Base-by-base conservation (phyloP, 2,329 filamentous ascomycete species). In the Beauveria brongniartii region DNA sequence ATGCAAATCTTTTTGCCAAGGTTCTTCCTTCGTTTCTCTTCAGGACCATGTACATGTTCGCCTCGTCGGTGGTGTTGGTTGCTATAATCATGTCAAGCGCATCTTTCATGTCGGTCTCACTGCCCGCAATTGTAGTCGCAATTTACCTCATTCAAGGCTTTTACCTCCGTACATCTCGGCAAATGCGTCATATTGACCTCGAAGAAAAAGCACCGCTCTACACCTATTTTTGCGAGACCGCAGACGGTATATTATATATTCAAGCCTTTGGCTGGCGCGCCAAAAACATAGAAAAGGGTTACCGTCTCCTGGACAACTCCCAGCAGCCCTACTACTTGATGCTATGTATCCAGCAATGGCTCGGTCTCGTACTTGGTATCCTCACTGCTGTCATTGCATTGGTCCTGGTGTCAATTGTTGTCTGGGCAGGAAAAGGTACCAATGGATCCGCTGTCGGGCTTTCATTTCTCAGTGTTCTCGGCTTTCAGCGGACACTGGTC, bases 301-400 rank as follows among this genome's bases (percentile, higher is more conserved):
- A 46, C 5, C 57, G 41, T 16, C 48, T 53, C 40, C 16, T 60
- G 1, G 57, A 53, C 10, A 44, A 53, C 3, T 60, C 57, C 0
- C 57, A 60, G 41, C 18, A 47, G 40, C 57, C 57, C 5, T 60
- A 46, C 14, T 60, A 60, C 28, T 18, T 53, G 5, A 60, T 53
- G 48, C 20, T 28, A 8, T 44, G 30, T n/a, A 60, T 60, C 2
- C 48, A 60, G 20, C 50, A 53, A 10, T 60, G 57, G 57, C 40
- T 60, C 2, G 16, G 3, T 14, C n/a, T 60, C 22, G 28, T 37
- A 5, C 20, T 60, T 9, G 57, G 50, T 1, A 18, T 53, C 0
- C 7, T 54, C 1, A 22, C 14, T 6, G 41, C 50, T 3, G n/a
- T 8, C 1, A 5, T 60, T 18, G 57, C 48, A 40, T 37, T 60